phyloP scores from a whole-genome alignment of 495 filamentous ascomycete genomes.

The Penicillium daleae region DNA sequence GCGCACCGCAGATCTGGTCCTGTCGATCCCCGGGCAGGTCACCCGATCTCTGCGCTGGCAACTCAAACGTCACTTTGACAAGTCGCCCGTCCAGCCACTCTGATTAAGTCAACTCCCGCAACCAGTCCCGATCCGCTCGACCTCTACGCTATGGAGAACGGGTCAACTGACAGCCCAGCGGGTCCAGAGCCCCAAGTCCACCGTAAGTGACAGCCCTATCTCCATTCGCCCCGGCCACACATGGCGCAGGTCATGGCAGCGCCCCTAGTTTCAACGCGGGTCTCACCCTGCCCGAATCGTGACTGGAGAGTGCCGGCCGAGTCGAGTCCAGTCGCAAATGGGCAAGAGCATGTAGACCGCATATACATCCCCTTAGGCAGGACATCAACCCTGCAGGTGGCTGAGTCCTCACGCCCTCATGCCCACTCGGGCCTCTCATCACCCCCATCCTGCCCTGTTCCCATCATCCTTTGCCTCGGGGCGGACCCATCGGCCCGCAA shows the following conservation, averaged over 20 bases:
- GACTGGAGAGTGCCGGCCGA: background rate
- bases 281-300: background rate
- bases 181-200: constrained; percentile 29
- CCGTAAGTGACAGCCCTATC: constrained; percentile 22
- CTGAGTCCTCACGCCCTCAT: constrained; percentile 1
- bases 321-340: background rate
- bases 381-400: constrained; percentile 16
- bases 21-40: constrained; percentile 42
- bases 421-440: background rate
- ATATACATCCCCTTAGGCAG: constrained; percentile 7
- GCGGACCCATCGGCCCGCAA: constrained; percentile 35
- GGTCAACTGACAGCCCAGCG: constrained; percentile 32
- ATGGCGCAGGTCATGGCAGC: background rate
- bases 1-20: constrained; percentile 31
- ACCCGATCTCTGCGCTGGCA: constrained; percentile 51
- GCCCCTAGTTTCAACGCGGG: background rate
- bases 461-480: constrained; percentile 18
- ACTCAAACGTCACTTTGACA: constrained; percentile 29
- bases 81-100: constrained; percentile 15
- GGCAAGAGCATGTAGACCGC: background rate
- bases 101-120: constrained; percentile 5
- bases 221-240: constrained; percentile 7
- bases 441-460: background rate
- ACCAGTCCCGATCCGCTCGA: background rate
- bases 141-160: constrained; percentile 23